A percentile compares a stretch with the other conserved stretches of the same genome.
phyloP scores from a whole-genome alignment of 148 eudicot genomes.

The Amaranthus cruentus region DNA sequence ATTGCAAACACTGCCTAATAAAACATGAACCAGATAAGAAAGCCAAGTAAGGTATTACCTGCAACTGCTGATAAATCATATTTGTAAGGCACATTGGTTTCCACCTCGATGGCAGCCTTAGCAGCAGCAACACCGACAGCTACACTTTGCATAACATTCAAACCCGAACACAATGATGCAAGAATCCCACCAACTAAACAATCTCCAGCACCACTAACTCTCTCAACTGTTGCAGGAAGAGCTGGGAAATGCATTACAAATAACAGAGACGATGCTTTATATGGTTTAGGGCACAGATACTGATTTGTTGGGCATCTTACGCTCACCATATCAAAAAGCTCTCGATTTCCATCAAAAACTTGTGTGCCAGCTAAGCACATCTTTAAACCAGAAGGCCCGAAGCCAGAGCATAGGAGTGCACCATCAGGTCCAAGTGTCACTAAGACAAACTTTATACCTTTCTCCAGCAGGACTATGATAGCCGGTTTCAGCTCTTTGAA shows the following conservation, averaged over 20 bases:
- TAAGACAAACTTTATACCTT: constrained; percentile 57
- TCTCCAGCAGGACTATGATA: constrained; percentile 57
- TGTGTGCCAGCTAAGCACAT: constrained; percentile 21
- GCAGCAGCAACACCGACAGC: constrained; percentile 94
- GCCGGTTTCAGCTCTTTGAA: constrained; percentile 72
- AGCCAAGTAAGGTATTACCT: constrained; percentile 35
- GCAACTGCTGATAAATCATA: constrained; percentile 50
- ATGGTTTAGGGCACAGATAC: constrained; percentile 23
- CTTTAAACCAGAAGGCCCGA: constrained; percentile 29
- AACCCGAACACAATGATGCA: constrained; percentile 75
- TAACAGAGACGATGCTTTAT: constrained; percentile 33
- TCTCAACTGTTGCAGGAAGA: constrained; percentile 59
- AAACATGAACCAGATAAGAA: neutral
- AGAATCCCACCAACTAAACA: constrained; percentile 86
- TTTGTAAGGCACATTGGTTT: constrained; percentile 58
- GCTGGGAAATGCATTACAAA: constrained; percentile 78
- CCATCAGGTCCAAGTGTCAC: constrained; percentile 82
- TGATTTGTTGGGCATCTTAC: constrained; percentile 46
- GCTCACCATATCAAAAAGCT: constrained; percentile 43
- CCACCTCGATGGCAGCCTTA: constrained; percentile 66
- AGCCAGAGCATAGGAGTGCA: constrained; percentile 61
- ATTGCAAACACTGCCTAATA: neutral
- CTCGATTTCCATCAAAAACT: constrained; percentile 24
- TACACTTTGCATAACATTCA: constrained; percentile 74
- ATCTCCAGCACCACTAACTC: constrained; percentile 96